Evolutionary conservation across 176 grass and related monocot species (phyloP).

Genomic region (Cocos nucifera): DNA sequence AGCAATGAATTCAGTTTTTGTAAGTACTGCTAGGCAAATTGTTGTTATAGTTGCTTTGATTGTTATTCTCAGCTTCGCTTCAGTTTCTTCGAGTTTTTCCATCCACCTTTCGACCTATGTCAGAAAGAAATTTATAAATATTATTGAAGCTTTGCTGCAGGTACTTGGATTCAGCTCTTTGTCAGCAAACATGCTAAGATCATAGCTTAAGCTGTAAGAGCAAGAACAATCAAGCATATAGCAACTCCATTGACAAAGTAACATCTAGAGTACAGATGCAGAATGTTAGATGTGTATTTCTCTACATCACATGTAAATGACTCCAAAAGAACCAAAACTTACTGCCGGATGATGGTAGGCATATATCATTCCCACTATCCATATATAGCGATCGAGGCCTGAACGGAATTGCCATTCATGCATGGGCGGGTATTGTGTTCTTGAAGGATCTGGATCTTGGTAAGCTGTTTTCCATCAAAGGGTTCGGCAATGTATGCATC

Average conservation of each 20-base stretch:
- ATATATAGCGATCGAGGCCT: constrained; percentile 25
- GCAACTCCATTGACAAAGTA: no score
- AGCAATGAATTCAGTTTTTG: neutral
- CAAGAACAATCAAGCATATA: no score
- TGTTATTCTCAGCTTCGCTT: constrained; percentile 19
- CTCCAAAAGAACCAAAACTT: neutral
- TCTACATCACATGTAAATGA: no score
- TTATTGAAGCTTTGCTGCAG: no score
- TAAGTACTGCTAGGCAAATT: constrained; percentile 33
- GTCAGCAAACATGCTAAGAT: no score
- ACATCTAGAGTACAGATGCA: no score
- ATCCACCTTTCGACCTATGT: constrained; percentile 42
- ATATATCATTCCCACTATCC: constrained; percentile 28
- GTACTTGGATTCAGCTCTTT: no score
- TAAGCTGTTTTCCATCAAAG: constrained; percentile 16
- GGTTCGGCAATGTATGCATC: neutral
- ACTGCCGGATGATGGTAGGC: constrained; percentile 20
- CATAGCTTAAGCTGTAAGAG: no score
- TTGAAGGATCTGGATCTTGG: constrained; percentile 12
- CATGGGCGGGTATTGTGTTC: constrained; percentile 8
- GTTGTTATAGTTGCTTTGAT: constrained; percentile 33
- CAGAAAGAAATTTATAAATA: no score
- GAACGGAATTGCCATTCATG: constrained; percentile 26
- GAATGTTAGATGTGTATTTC: no score
- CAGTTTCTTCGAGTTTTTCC: constrained; percentile 32